Evolutionary conservation across 805 yeast genomes (phyloP).

Genomic region (Lipomyces oligophaga): DNA sequence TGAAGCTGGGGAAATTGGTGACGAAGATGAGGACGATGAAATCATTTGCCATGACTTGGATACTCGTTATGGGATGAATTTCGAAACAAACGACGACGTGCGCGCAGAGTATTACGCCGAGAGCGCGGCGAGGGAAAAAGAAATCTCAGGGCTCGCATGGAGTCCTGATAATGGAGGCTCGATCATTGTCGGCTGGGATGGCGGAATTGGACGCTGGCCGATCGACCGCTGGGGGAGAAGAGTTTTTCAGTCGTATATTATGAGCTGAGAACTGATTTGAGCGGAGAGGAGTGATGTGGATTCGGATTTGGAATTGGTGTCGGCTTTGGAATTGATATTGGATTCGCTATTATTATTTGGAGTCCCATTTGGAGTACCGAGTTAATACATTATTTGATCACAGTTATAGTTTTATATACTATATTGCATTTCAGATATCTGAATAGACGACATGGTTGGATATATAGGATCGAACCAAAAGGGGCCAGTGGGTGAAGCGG

Average conservation of each 20-base stretch:
- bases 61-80: background rate
- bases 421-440: no score
- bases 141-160: constrained; percentile 59
- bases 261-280: constrained; percentile 8
- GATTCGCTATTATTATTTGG: background rate
- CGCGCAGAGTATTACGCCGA: background rate
- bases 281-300: background rate
- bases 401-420: background rate
- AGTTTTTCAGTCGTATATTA: constrained; percentile 21
- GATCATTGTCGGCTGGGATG: constrained; percentile 59
- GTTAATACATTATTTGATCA: background rate
- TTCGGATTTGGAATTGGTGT: background rate
- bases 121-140: constrained; percentile 27
- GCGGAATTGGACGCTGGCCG: constrained; percentile 67
- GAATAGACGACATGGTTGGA: no score
- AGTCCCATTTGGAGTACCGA: no score
- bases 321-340: background rate
- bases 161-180: constrained; percentile 49
- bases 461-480: no score
- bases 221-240: constrained; percentile 43
- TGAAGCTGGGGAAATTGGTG: background rate
- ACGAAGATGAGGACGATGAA: background rate
- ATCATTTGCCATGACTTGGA: background rate
- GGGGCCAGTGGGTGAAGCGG: no score
- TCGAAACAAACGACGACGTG: background rate